Base-by-base conservation (phyloP, 805 yeast species). In the Metschnikowia colocasiae region DNA sequence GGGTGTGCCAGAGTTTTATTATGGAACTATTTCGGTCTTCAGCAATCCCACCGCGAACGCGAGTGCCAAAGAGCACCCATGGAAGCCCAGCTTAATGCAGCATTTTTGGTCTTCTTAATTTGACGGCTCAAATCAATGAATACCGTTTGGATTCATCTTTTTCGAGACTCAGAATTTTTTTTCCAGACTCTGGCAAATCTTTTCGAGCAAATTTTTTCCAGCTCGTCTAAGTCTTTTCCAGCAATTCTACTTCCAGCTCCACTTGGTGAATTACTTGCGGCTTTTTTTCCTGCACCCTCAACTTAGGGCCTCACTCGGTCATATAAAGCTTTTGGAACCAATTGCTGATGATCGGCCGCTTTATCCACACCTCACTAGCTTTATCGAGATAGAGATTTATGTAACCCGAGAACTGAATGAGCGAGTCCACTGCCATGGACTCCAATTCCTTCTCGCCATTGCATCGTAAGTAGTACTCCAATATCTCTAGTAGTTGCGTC, bases 281-380 rank as follows among this genome's bases (percentile, higher is more conserved):
- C 10, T 25, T 25, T 25, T 25, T 25, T 25, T 25, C 10, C 27
- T 6, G 27, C 27, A 29, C 32, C 32, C 3, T 29, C 32, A 2
- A 3, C 6, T 25, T 33, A 19, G 23, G 35, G 9, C 10, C 19
- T 39, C 25, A 39, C 15, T 39, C 34, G 25, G n/a, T 20, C n/a
- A 39, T 27, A 22, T 30, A 20, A 25, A 49, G 43, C 30, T 39
- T 45, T 16, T 37, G 31, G 26, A 49, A 47, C 55, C 51, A 51
- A 10, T 22, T 37, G 34, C 41, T 39, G 43, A 51, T 20, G 15
- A 38, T 22, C 15, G 51, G 47, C 10, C 38, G 46, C 30, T 35
- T 35, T 26, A 43, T 16, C 22, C 31, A 29, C 13, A 18, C 33
- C 25, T 33, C 43, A 36, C 35, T 18, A n/a, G 43, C 39, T 19